Evolutionary conservation across 2,329 filamentous ascomycete genomes (phyloP), one percentile per base, ranked within the genome.

Genomic region (Neofusicoccum laricinum): DNA sequence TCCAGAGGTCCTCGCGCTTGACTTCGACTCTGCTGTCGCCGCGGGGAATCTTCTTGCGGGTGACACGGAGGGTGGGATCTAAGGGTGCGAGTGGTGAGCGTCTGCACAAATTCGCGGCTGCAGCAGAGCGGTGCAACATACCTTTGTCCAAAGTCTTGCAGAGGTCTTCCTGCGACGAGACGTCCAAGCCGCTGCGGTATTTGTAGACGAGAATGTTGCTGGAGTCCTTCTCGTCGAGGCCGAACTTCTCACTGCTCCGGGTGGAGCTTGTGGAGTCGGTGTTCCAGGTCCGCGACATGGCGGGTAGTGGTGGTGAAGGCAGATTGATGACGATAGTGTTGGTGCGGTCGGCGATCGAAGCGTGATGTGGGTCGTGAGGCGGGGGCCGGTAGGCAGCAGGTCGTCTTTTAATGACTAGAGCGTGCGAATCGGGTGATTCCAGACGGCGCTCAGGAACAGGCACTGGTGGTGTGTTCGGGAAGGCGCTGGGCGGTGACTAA

Each of bases 21-120:
- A 83, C 76, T 66, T 82, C 80, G 34, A 83, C 68, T 61, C 79
- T 77, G 36, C 78, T 80, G 68, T 79, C 77, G 65, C 76, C 74
- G 49, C 80, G 77, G 4, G 80, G 80, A 45, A 83, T 81, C 43
- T 71, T 71, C 68, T 81, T 82, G 68, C 72, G 76, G 21, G 81
- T 81, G 45, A 80, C 78, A 68, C 80, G 79, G 58, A 80, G 75
- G 41, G 75, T 73, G 34, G 78, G 77, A 65, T 81, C 79, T 80
- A 62, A 7, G 14, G 34, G 17, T 14, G 50, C 68, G 55, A 67
- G 64, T 50, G 66, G 66, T 66, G 38, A 63, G 59, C n/a, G 45
- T 14, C 19, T 65, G 48, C 11, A 30, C n/a, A n/a, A 7, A 2
- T 40, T 40, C n/a, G 25, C 7, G 25, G 25, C 25, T 15, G 21